Conservation (phyloP, 139 green algal species). For the Choricystis sp. region DNA sequence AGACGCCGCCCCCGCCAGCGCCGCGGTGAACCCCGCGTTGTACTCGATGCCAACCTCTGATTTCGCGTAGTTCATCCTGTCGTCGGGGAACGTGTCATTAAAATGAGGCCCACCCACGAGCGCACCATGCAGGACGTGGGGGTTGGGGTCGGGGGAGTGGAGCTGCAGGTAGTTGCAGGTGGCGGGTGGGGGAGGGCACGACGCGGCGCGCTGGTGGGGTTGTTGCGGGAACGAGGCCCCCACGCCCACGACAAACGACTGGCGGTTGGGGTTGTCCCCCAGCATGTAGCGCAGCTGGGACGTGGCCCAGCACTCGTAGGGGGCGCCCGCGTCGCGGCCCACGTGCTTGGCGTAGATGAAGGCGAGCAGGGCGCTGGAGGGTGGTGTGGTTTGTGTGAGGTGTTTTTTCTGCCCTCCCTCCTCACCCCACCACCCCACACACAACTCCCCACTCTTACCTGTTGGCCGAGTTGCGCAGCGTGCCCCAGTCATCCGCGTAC, state of each 20-base stretch:
- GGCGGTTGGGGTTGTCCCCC: background rate
- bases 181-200: constrained; percentile 20
- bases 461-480: constrained; percentile 16
- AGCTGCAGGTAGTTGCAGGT: constrained; percentile 27
- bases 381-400: too few species aligned
- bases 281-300: background rate
- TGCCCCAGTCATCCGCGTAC: constrained; percentile 17
- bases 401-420: too few species aligned
- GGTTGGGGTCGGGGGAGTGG: constrained; percentile 15
- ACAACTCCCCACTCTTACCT: too few species aligned
- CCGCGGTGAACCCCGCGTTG: constrained; percentile 32
- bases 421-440: too few species aligned
- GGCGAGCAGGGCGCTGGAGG: constrained; percentile 17
- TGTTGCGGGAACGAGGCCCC: constrained; percentile 17
- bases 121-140: constrained; percentile 19
- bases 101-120: constrained; percentile 23
- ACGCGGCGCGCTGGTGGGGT: constrained; percentile 26
- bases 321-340: background rate
- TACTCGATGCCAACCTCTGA: constrained; percentile 31
- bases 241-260: constrained; percentile 29
- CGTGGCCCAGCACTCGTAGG: background rate
- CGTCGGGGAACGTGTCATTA: constrained; percentile 13
- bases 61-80: constrained; percentile 18
- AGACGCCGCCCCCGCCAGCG: constrained; percentile 6
- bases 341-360: constrained; percentile 17